phyloP scores from a whole-genome alignment of 192 early-diverging fungal genomes.

The Phycomyces blakesleeanus region DNA sequence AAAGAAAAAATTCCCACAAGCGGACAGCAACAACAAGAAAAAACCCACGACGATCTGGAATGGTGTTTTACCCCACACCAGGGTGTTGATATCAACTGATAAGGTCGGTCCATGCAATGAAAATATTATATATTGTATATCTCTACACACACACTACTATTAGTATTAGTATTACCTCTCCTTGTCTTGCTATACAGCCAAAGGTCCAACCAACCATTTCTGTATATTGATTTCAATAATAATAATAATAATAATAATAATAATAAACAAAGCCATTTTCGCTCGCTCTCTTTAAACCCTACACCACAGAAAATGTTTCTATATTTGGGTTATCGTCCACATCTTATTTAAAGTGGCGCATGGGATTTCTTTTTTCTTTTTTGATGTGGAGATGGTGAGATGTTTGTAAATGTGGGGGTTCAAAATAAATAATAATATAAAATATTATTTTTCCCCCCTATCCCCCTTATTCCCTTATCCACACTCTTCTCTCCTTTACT shows the following conservation, averaged over 20 bases:
- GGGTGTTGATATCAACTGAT: slow-evolving; percentile 20
- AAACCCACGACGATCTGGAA: neutral
- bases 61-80: neutral
- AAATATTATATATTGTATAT: no score
- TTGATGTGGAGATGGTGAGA: slow-evolving; percentile 26
- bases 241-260: neutral
- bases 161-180: no score
- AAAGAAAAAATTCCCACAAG: no score
- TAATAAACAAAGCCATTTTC: no score
- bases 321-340: slow-evolving; percentile 21
- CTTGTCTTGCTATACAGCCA: neutral
- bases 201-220: neutral
- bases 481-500: neutral
- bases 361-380: neutral
- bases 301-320: neutral
- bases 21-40: no score
- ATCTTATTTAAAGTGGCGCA: slow-evolving; percentile 14
- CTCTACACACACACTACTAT: no score
- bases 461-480: neutral
- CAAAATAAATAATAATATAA: neutral
- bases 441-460: neutral
- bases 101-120: slow-evolving; percentile 6
- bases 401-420: no score
- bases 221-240: neutral
- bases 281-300: no score